phyloP scores from a whole-genome alignment of 2,329 filamentous ascomycete genomes.

The Chaetomium globosum region DNA sequence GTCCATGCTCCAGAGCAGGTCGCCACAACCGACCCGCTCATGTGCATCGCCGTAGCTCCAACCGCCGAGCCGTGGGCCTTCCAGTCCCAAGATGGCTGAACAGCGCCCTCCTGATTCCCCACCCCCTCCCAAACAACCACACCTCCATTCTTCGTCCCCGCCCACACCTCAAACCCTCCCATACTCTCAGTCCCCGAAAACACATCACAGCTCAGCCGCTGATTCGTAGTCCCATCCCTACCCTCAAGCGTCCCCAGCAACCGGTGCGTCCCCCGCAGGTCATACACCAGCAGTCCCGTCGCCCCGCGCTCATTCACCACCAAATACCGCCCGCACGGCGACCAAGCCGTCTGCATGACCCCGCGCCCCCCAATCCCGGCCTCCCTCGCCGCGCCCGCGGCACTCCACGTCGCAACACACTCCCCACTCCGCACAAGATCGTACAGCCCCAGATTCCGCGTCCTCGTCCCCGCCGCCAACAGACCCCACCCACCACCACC shows the following conservation, averaged over 20 bases:
- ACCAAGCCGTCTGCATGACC: conserved; percentile 64
- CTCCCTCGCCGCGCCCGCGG: conserved; percentile 58
- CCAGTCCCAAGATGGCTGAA: conserved; percentile 55
- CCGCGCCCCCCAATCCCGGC: conserved; percentile 60
- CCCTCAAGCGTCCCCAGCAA: conserved; percentile 59
- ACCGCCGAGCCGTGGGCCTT: conserved; percentile 52
- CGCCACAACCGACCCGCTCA: conserved; percentile 58
- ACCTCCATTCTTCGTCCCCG: conserved; percentile 56
- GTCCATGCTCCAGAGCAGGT: conserved; percentile 61
- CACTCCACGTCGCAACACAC: conserved; percentile 61
- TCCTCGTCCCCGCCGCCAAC: conserved; percentile 66
- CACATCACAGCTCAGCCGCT: conserved; percentile 59
- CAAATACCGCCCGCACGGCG: conserved; percentile 64
- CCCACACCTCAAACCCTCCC: conserved; percentile 64
- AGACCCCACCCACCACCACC: conserved; percentile 43
- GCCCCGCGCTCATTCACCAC: conserved; percentile 64
- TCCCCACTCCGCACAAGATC: conserved; percentile 59
- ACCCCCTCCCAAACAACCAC: conserved; percentile 64
- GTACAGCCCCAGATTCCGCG: conserved; percentile 64
- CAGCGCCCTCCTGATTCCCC: conserved; percentile 50
- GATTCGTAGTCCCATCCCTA: conserved; percentile 55
- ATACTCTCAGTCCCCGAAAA: conserved; percentile 47
- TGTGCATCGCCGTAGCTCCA: conserved; percentile 55
- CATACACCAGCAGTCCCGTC: conserved; percentile 61
- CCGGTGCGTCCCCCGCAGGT: conserved; percentile 61